A percentile compares a stretch with the other conserved stretches of the same genome.
Evolutionary conservation across 257 asterid genomes (phyloP).

Genomic region (Striga asiatica): DNA sequence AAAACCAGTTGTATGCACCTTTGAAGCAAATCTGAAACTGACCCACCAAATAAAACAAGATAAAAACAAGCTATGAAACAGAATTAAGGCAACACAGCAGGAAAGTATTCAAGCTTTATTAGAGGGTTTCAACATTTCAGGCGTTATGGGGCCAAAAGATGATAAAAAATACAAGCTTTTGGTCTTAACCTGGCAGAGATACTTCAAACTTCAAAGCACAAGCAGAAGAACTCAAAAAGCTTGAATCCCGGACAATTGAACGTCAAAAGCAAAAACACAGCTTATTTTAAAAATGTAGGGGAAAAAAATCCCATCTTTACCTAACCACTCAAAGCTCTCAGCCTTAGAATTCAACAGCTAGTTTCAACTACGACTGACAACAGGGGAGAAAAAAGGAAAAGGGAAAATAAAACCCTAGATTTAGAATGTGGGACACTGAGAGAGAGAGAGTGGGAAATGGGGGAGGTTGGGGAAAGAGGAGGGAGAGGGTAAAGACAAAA

Average conservation of each 20-base stretch:
- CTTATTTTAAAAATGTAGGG: conserved; percentile 28
- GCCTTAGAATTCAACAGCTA: conserved; percentile 10
- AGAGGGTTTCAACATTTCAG: conserved; percentile 64
- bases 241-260: conserved; percentile 9
- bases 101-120: neutral
- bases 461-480: conserved; percentile 30
- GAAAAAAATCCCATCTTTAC: conserved; percentile 11
- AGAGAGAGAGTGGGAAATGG: conserved; percentile 7
- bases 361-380: conserved; percentile 10
- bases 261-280: conserved; percentile 15
- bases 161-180: neutral
- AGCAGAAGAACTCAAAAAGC: conserved; percentile 1
- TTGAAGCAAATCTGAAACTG: conserved; percentile 18
- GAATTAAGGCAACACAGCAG: neutral
- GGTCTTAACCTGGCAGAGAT: neutral
- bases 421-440: conserved; percentile 28
- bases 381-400: conserved; percentile 17
- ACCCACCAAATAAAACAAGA: conserved; percentile 14
- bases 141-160: too few species aligned
- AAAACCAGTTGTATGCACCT: neutral
- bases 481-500: conserved; percentile 55
- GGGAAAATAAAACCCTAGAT: conserved; percentile 57
- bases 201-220: neutral
- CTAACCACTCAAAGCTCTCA: conserved; percentile 9
- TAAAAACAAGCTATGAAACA: neutral